Percentiles rank a stretch among this genome's conserved stretches.
These are phyloP conservation scores for Helotiales sp. DNA, from an alignment of 2,329 filamentous ascomycete species.

Conservation along the genomic window DNA sequence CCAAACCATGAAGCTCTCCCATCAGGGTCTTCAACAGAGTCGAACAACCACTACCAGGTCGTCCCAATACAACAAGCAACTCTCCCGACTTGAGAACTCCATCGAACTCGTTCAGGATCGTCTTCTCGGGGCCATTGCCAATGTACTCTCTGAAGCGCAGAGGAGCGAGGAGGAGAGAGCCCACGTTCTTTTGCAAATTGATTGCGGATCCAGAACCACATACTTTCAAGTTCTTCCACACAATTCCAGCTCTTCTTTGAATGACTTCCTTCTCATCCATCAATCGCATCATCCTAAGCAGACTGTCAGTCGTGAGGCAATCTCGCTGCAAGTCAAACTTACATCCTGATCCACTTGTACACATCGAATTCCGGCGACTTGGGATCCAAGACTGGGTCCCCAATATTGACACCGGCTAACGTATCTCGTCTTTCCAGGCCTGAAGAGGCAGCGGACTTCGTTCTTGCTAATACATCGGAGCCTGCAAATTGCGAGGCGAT, in stretches of 20 bases:
- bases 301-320: not conserved
- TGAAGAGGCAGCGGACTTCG: slow-evolving; percentile 9
- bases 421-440: slow-evolving; percentile 27
- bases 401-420: slow-evolving; percentile 40
- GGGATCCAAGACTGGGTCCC: slow-evolving; percentile 53
- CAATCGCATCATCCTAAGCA: slow-evolving; percentile 36
- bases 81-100: slow-evolving; percentile 65
- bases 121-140: slow-evolving; percentile 50
- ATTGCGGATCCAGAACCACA: slow-evolving; percentile 66
- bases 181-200: slow-evolving; percentile 68
- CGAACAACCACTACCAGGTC: slow-evolving; percentile 64
- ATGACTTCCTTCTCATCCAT: slow-evolving; percentile 57
- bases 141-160: slow-evolving; percentile 58
- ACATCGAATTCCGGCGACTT: slow-evolving; percentile 38
- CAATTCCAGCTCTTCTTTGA: slow-evolving; percentile 56
- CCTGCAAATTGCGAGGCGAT: slow-evolving; percentile 29
- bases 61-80: slow-evolving; percentile 67
- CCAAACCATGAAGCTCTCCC: slow-evolving; percentile 56
- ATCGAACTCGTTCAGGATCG: slow-evolving; percentile 64
- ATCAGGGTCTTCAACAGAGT: slow-evolving; percentile 65
- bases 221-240: slow-evolving; percentile 65
- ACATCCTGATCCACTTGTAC: slow-evolving; percentile 29
- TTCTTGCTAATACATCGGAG: slow-evolving; percentile 13
- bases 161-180: slow-evolving; percentile 56
- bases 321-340: not conserved